Evolutionary conservation across 352 stramenopile species (phyloP).

Genomic region (Phytophthora tentaculata): DNA sequence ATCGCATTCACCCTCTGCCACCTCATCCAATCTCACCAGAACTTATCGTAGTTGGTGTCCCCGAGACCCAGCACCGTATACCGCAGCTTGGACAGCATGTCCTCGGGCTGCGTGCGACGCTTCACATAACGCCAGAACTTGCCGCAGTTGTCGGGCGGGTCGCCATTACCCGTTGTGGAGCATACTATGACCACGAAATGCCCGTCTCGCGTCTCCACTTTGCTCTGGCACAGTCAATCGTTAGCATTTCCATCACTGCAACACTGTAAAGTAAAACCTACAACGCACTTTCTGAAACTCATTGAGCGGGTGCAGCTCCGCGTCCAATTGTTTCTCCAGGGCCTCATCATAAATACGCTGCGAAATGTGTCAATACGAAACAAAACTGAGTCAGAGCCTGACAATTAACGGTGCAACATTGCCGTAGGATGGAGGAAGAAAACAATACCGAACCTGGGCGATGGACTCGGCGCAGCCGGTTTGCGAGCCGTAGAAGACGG

Average conservation of each 20-base stretch:
- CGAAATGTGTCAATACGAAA: conserved; percentile 4
- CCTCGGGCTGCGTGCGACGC: conserved; percentile 77
- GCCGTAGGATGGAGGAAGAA: background rate
- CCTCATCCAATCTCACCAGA: conserved; percentile 68
- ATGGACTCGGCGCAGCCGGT: conserved; percentile 90
- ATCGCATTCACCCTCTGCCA: background rate
- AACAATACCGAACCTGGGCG: conserved; percentile 52
- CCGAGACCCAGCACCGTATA: conserved; percentile 93
- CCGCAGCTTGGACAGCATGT: conserved; percentile 73
- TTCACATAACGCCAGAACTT: conserved; percentile 95
- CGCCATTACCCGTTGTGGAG: conserved; percentile 96
- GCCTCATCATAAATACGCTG: conserved; percentile 78
- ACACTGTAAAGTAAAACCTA: background rate
- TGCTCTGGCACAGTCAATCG: conserved; percentile 36
- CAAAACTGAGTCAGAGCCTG: too few species aligned
- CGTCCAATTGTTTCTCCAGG: conserved; percentile 58
- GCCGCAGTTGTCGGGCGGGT: conserved; percentile 93
- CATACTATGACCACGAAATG: conserved; percentile 88
- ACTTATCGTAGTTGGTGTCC: conserved; percentile 98
- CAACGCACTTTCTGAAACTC: conserved; percentile 70
- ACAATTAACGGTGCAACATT: too few species aligned
- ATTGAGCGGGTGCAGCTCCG: conserved; percentile 61
- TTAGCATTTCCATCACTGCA: conserved; percentile 2
- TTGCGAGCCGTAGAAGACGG: conserved; percentile 87
- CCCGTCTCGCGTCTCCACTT: conserved; percentile 44